Conservation (phyloP, 108 stramenopile species). For the Bacterosira constricta region DNA sequence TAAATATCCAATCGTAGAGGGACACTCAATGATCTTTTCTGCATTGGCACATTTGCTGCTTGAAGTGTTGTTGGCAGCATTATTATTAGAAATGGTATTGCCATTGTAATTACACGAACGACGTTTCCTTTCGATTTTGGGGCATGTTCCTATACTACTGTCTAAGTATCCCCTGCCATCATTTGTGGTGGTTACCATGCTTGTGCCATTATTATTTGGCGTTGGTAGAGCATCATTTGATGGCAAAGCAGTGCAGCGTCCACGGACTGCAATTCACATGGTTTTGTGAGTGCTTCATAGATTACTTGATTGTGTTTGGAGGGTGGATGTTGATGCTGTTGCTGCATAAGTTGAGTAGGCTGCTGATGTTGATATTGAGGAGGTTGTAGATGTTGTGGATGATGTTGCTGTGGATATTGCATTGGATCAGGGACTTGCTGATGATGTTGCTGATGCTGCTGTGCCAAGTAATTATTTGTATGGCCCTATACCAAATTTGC, state of each 20-base stretch:
- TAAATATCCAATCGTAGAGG: conserved; percentile 88
- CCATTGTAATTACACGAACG: conserved; percentile 17
- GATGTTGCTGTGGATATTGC: too few species aligned
- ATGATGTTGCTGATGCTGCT: neutral
- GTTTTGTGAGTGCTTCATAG: conserved; percentile 86
- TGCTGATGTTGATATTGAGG: neutral
- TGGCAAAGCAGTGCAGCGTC: conserved; percentile 47
- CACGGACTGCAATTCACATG: conserved; percentile 78
- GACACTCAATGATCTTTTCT: conserved; percentile 62
- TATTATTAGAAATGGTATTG: conserved; percentile 37
- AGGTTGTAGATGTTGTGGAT: too few species aligned
- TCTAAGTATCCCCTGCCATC: neutral
- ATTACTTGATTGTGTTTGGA: conserved; percentile 90
- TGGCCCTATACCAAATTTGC: neutral
- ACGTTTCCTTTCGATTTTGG: too few species aligned
- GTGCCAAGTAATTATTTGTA: neutral
- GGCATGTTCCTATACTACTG: neutral
- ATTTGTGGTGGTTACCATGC: neutral
- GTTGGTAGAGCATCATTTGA: neutral
- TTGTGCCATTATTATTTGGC: neutral
- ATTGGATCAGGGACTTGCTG: neutral
- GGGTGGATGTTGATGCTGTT: conserved; percentile 41
- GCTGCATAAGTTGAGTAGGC: neutral
- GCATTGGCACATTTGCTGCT: conserved; percentile 40
- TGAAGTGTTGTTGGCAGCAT: neutral